Evolutionary conservation across 2,329 filamentous ascomycete genomes (phyloP), one percentile per base, ranked within the genome.

Genomic region (Cordyceps militaris): DNA sequence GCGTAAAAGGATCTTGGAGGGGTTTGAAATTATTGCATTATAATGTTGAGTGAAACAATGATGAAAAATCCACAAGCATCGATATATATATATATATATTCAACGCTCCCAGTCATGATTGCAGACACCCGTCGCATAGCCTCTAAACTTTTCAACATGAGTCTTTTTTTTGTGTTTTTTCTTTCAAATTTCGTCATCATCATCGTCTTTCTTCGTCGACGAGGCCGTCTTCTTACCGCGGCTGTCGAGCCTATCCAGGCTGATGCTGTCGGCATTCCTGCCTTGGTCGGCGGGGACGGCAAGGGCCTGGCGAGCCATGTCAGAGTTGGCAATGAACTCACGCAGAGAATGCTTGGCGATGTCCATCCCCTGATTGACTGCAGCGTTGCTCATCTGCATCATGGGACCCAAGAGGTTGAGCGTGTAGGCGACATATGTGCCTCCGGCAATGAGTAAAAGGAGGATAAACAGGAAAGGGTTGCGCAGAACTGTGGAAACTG

Each of bases 331-430:
- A 59, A 97, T 79, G 67, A 97, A 97, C 32, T 96, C 91, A 24
- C 93, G 84, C 48, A 97, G 82, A 65, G 89, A 87, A 76, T 94
- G 88, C 77, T 96, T 97, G 69, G 90, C 89, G 64, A 99, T 91
- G 65, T 96, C 91, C 30, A 96, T 67, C 8, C 89, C 94, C 74
- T 99, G 94, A 61, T 81, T 80, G 49, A 85, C 87, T 4, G 94
- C 94, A 14, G 94, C 94, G 65, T 94, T 94, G 63, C 85, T 83
- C 90, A 99, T 97, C 69, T 95, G 91, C 65, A 95, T 79, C 79
- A 99, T 97, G 0, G 94, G 94, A 1, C 94, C 94, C 76, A 96
- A 92, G 16, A 99, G 84, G 70, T 97, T 97, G 64, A 99, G 86
- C 34, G 86, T 92, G 74, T 94, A 97, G 4, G 92, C 94, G 28